Evolutionary conservation across 257 asterid genomes (phyloP), one percentile per base, ranked within the genome.

Genomic region (Solanum dulcamara): DNA sequence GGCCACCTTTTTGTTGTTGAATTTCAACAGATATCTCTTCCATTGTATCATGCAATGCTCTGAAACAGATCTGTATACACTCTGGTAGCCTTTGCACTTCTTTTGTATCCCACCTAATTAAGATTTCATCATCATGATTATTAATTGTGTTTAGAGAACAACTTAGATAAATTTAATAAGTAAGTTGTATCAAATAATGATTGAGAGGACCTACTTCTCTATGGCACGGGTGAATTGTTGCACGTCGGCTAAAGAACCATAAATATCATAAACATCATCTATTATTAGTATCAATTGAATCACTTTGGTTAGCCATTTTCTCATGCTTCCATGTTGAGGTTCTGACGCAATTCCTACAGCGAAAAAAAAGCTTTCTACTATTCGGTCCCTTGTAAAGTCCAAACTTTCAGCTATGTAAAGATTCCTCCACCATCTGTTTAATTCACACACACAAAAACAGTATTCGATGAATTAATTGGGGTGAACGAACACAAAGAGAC

Each of bases 261-360:
- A 93, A 55, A 91, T 87, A 85, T 93, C 94, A 46, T 93, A 93
- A 13, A 93, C 85, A 42, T 91, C 96, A 83, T 93, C 94, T 11
- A 90, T 84, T 32, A 93, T 85, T 7, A 91, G 57, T 0, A 92
- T 46, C 80, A 92, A 72, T 40, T 87, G 37, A 5, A 91, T 87
- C 59, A 88, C 89, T 87, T 93, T 93, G 11, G 93, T 80, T 7
- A 92, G 87, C 95, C 94, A 92, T 82, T 85, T 93, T 84, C 95
- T 86, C 17, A 91, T 89, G 81, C 87, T 90, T 84, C 85, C 87
- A 84, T 89, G 64, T 68, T 88, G 90, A 51, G 90, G 88, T 57
- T 92, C 94, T 26, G 89, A 87, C 28, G 92, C 92, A 67, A 91
- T 86, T 68, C 95, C 95, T 18, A 75, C 92, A 1, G 97, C 90